These are phyloP conservation scores for Macrocybe sp. DNA, from an alignment of 1,284 basidiomycete species.

Conservation along the genomic window DNA sequence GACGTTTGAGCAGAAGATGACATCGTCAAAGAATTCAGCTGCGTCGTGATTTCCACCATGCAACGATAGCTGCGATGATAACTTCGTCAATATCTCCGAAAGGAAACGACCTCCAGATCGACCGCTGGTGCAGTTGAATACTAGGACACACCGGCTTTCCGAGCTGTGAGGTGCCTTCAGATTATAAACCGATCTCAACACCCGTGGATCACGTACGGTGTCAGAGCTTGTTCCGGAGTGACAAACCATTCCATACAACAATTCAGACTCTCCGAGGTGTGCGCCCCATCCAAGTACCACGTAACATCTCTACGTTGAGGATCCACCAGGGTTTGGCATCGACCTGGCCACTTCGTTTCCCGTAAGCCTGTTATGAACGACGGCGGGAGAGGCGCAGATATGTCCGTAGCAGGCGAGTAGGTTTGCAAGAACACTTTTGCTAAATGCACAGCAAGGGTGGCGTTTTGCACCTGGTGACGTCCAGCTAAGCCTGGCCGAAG, in stretches of 20 bases:
- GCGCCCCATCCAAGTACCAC: constrained; percentile 96
- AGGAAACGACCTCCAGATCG: constrained; percentile 79
- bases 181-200: neutral
- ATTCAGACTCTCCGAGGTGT: constrained; percentile 87
- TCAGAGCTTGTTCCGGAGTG: constrained; percentile 45
- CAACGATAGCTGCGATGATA: constrained; percentile 40
- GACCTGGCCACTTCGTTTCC: constrained; percentile 88
- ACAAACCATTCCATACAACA: constrained; percentile 89
- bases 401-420: constrained; percentile 16
- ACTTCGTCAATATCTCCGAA: constrained; percentile 47
- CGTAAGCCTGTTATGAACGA: constrained; percentile 62
- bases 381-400: constrained; percentile 38
- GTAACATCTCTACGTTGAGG: constrained; percentile 45
- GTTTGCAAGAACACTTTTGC: constrained; percentile 61
- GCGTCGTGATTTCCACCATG: constrained; percentile 32
- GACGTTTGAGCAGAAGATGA: constrained; percentile 95
- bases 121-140: constrained; percentile 97
- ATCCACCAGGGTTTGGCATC: constrained; percentile 83
- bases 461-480: constrained; percentile 88
- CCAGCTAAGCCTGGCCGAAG: constrained; percentile 71
- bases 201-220: constrained; percentile 9
- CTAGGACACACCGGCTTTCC: constrained; percentile 50
- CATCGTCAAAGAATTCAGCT: constrained; percentile 68
- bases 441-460: constrained; percentile 80
- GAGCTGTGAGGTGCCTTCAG: neutral